These are phyloP conservation scores for Microstegium vimineum DNA, from an alignment of 176 grass and related monocot genomes.

Conservation along the genomic window DNA sequence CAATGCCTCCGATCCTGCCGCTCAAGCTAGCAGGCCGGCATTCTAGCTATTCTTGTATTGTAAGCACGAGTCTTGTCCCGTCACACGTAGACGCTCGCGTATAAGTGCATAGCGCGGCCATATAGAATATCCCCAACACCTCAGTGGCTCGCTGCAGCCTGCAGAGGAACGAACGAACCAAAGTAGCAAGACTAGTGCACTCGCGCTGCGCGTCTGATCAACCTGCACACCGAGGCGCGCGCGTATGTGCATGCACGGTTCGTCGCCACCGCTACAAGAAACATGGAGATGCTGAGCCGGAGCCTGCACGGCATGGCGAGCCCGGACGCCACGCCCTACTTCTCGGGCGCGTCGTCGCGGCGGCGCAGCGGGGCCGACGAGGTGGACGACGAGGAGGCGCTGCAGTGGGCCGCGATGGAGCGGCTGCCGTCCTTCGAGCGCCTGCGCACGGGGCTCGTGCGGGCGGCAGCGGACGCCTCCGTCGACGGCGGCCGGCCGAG, in stretches of 20 bases:
- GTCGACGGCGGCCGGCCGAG: not conserved
- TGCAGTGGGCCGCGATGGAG: conserved; percentile 87
- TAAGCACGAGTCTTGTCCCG: not conserved
- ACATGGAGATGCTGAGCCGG: conserved; percentile 44
- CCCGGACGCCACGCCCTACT: conserved; percentile 39
- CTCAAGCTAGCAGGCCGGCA: conserved; percentile 10
- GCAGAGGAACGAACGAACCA: not conserved
- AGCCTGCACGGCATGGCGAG: conserved; percentile 41
- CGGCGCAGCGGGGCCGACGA: conserved; percentile 33
- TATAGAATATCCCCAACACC: not conserved
- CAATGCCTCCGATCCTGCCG: conserved; percentile 8
- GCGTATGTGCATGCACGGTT: not conserved
- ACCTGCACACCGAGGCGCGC: not conserved
- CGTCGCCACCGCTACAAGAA: not conserved
- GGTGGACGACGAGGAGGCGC: conserved; percentile 85
- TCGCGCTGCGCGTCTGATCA: not conserved
- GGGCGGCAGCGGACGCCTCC: not conserved
- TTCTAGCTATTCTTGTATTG: too few species aligned
- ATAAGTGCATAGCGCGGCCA: not conserved
- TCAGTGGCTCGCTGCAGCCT: not conserved
- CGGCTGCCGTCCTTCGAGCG: conserved; percentile 65
- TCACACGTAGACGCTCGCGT: not conserved
- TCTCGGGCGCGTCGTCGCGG: conserved; percentile 38
- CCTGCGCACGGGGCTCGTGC: conserved; percentile 45
- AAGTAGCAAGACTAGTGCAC: not conserved